A percentile compares a stretch with the other conserved stretches of the same genome.
Evolutionary conservation across 139 green algal species (phyloP).

Genomic region (Ulvella scutata): DNA sequence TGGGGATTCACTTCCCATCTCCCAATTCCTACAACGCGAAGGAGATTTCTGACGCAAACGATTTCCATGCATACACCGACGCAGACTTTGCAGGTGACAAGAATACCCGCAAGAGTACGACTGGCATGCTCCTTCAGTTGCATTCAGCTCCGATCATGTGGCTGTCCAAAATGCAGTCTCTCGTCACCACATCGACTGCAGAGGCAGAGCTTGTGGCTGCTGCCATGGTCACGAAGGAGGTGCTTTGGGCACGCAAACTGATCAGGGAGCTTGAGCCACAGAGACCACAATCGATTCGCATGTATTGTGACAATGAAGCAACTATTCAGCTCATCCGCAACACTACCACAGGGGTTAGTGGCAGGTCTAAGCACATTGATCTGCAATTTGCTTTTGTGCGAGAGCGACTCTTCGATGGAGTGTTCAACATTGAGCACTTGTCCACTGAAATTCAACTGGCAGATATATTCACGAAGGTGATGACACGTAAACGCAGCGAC

Average conservation of each 20-base stretch:
- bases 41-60: neutral
- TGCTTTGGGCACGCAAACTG: conserved; percentile 16
- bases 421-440: conserved; percentile 10
- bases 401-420: conserved; percentile 6
- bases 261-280: neutral
- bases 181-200: conserved; percentile 17
- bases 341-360: neutral
- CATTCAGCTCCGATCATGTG: conserved; percentile 17
- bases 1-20: neutral
- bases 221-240: conserved; percentile 8
- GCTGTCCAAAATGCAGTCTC: conserved; percentile 12
- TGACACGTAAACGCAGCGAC: no score
- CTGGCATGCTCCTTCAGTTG: conserved; percentile 16
- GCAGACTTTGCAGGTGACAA: conserved; percentile 21
- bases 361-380: conserved; percentile 27
- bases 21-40: no score
- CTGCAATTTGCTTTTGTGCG: conserved; percentile 18
- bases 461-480: conserved; percentile 16
- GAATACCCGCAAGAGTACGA: conserved; percentile 17
- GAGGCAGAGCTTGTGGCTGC: conserved; percentile 25
- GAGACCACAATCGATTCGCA: neutral
- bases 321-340: conserved; percentile 16
- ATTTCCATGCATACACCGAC: conserved; percentile 21
- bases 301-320: conserved; percentile 22
- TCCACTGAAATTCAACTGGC: conserved; percentile 9